phyloP scores from a whole-genome alignment of 768 basidiomycete species.

The Calocera cornea region DNA sequence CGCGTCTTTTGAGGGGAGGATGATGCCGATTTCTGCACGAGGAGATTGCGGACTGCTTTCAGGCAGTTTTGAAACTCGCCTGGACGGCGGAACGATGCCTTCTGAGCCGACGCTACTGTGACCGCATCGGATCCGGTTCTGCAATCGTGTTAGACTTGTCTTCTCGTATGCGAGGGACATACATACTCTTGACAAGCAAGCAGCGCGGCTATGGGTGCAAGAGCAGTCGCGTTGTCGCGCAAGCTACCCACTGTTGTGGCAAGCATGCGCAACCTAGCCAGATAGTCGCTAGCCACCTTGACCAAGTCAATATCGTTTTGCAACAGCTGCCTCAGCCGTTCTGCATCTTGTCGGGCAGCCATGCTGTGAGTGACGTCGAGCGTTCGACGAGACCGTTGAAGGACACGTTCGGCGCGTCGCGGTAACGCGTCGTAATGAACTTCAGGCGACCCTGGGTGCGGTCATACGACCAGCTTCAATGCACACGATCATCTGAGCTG shows the following conservation, averaged over 20 bases:
- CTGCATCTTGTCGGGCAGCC: conserved; percentile 3
- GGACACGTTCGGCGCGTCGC: neutral
- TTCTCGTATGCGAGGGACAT: neutral
- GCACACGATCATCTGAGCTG: too few relatives aligned
- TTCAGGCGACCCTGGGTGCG: too few relatives aligned
- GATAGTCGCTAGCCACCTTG: neutral
- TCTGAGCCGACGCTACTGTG: neutral
- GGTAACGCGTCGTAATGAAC: neutral
- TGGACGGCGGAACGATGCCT: neutral
- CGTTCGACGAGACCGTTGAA: neutral
- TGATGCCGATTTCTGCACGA: neutral
- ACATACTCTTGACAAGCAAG: neutral
- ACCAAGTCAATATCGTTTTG: neutral
- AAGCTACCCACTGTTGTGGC: neutral
- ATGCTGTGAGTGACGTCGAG: neutral
- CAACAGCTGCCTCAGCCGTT: neutral
- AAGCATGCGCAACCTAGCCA: neutral
- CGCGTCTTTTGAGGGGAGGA: neutral
- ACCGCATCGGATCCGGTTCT: neutral
- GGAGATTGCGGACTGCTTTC: neutral
- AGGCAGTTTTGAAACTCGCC: conserved; percentile 3
- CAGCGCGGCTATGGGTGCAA: neutral
- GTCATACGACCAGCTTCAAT: neutral
- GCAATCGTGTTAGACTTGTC: neutral
- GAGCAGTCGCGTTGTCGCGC: neutral